Evolutionary conservation across 257 asterid species (phyloP).

Genomic region (Datura wrightii): DNA sequence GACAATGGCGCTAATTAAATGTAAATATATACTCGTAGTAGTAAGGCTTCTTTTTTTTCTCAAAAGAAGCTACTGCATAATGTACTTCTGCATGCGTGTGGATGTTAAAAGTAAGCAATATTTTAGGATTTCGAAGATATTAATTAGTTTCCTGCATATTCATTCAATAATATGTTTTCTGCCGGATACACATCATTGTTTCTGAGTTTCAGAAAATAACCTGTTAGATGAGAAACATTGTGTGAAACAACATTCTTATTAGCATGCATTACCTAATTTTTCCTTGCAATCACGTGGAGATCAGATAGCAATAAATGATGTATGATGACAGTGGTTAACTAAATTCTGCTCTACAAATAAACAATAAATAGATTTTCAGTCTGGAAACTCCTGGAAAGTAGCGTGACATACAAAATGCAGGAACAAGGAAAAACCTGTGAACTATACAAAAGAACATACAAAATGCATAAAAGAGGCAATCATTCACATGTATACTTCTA

Average conservation of each 20-base stretch:
- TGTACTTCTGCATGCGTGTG: neutral
- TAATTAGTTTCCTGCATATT: neutral
- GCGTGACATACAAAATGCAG: conserved; percentile 13
- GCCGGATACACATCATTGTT: neutral
- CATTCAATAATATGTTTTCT: neutral
- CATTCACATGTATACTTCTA: neutral
- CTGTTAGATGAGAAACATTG: neutral
- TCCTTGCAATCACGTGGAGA: neutral
- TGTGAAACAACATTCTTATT: neutral
- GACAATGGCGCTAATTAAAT: neutral
- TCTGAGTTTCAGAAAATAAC: neutral
- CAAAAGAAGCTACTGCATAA: neutral
- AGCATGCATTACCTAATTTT: neutral
- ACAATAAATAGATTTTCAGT: neutral
- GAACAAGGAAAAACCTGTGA: neutral
- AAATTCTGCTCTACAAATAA: neutral
- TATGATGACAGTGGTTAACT: neutral
- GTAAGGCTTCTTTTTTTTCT: no score
- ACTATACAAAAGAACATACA: neutral
- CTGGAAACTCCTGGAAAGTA: neutral
- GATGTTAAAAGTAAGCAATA: neutral
- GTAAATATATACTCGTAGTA: neutral
- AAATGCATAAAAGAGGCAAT: neutral
- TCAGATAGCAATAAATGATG: neutral
- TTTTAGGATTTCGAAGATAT: neutral